These are phyloP conservation scores for Daldinia caldariorum DNA, from an alignment of 495 filamentous ascomycete genomes.

Conservation along the genomic window DNA sequence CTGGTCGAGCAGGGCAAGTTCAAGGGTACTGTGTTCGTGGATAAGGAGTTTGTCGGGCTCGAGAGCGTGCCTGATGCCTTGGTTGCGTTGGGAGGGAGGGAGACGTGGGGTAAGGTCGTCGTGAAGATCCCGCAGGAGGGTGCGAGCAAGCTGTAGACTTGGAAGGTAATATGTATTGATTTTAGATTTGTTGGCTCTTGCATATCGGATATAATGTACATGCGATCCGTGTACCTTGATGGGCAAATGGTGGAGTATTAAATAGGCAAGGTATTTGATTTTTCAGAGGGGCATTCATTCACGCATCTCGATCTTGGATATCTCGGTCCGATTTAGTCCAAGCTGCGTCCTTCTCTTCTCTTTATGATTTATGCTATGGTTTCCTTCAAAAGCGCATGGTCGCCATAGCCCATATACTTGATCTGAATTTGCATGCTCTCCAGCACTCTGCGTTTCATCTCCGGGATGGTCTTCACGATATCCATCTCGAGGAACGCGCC, in stretches of 20 bases:
- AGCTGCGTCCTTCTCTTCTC: not conserved
- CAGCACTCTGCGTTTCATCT: conserved; percentile 70
- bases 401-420: conserved; percentile 62
- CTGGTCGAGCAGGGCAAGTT: conserved; percentile 83
- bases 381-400: conserved; percentile 59
- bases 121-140: conserved; percentile 81
- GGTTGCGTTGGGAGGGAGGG: conserved; percentile 76
- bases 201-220: not conserved
- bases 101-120: conserved; percentile 97
- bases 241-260: not conserved
- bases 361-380: conserved; percentile 13
- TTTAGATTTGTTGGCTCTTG: not conserved
- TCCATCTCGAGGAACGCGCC: conserved; percentile 72
- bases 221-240: not conserved
- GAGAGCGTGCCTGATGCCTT: conserved; percentile 82
- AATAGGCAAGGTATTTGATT: not conserved
- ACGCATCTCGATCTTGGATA: not conserved
- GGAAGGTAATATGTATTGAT: not conserved
- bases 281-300: not conserved
- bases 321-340: not conserved
- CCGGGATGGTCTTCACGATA: conserved; percentile 56
- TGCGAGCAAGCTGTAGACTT: conserved; percentile 60
- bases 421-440: conserved; percentile 81
- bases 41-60: conserved; percentile 82
- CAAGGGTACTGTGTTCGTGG: conserved; percentile 80